Conservation (phyloP, 2,329 filamentous ascomycete species). For the Lasiodiplodia gonubiensis region DNA sequence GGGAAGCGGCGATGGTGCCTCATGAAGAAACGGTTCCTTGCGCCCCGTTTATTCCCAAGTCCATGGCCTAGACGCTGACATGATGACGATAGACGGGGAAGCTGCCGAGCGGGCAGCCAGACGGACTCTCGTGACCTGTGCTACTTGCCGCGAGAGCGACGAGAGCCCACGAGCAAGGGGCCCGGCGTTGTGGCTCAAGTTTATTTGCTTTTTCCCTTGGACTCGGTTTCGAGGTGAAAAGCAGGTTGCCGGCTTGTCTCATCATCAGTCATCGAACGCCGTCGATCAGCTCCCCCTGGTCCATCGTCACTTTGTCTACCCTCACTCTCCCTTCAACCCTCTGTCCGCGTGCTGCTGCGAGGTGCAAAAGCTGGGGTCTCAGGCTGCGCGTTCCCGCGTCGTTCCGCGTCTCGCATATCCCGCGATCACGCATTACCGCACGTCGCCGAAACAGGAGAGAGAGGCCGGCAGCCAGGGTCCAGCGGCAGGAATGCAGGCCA, state of each 20-base stretch:
- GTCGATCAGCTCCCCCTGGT: neutral
- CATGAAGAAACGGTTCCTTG: neutral
- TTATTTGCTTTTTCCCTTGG: neutral
- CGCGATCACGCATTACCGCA: neutral
- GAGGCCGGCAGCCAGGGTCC: too few relatives aligned
- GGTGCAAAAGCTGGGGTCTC: neutral
- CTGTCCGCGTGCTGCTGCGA: neutral
- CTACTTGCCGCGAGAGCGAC: constrained; percentile 1
- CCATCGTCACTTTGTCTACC: neutral
- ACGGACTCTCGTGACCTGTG: neutral
- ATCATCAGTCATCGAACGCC: constrained; percentile 20
- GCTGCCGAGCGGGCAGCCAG: neutral
- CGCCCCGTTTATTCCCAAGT: neutral
- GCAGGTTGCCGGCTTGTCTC: constrained; percentile 15
- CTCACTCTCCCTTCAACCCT: neutral
- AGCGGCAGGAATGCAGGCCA: neutral
- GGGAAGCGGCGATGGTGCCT: neutral
- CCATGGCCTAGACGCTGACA: constrained; percentile 11
- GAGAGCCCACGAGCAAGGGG: neutral
- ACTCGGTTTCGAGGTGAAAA: neutral
- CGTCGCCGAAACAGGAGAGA: neutral
- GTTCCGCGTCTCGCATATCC: constrained; percentile 8
- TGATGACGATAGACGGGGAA: neutral
- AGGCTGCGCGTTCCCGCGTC: constrained; percentile 4
- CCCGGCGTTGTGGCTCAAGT: neutral